A percentile compares a stretch with the other conserved stretches of the same genome.
phyloP scores from a whole-genome alignment of 495 filamentous ascomycete species.

The Halenospora varia region DNA sequence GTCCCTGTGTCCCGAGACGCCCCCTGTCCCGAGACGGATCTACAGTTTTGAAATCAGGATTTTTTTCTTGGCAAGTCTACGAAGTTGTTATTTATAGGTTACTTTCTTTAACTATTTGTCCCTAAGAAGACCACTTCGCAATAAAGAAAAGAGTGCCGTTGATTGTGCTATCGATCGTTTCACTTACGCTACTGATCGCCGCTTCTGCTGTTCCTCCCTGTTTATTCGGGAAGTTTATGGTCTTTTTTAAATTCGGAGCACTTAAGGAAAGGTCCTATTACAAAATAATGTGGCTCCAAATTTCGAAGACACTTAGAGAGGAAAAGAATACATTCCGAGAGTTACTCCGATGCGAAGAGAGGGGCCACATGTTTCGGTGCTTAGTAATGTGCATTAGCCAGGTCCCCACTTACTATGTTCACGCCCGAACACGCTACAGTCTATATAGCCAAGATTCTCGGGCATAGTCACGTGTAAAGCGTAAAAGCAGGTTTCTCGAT shows the following conservation, averaged over 20 bases:
- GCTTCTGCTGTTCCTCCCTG: constrained; percentile 7
- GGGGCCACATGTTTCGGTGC: neutral
- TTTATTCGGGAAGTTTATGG: neutral
- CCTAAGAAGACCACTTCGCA: neutral
- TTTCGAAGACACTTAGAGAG: constrained; percentile 14
- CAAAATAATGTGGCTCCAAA: constrained; percentile 7
- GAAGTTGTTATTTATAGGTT: neutral
- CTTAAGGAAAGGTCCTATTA: too few species aligned
- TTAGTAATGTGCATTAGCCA: too few species aligned
- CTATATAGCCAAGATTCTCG: too few species aligned
- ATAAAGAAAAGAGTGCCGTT: neutral
- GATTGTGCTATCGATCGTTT: neutral
- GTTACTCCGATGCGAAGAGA: constrained; percentile 16
- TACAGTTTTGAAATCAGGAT: too few species aligned
- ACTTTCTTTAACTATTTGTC: neutral
- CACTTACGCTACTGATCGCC: too few species aligned
- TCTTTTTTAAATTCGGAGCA: constrained; percentile 1
- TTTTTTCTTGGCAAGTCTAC: neutral
- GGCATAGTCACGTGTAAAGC: too few species aligned
- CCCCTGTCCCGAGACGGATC: too few species aligned
- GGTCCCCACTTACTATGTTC: too few species aligned
- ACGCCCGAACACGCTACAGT: too few species aligned
- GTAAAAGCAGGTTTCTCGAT: too few species aligned
- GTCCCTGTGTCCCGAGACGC: neutral
- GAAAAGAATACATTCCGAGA: constrained; percentile 9